A percentile compares a stretch with the other conserved stretches of the same genome.
Evolutionary conservation across 306 rosid species (phyloP).

Genomic region (Medicago lupulina): DNA sequence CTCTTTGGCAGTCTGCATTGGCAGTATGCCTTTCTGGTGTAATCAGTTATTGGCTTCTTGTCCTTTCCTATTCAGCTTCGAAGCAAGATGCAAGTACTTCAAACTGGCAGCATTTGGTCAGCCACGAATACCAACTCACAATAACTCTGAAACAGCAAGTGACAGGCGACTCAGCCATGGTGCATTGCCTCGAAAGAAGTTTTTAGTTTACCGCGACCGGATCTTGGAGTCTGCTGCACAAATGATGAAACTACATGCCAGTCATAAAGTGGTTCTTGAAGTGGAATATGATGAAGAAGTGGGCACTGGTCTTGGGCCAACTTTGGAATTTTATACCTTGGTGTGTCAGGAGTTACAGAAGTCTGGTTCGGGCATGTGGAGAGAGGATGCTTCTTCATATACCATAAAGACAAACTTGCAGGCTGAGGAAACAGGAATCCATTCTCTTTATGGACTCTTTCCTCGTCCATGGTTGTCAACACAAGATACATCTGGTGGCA

Average conservation of each 20-base stretch:
- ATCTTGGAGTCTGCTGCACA: constrained; percentile 85
- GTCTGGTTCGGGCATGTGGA: constrained; percentile 88
- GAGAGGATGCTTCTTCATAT: constrained; percentile 62
- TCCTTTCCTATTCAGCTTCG: constrained; percentile 88
- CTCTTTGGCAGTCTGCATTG: constrained; percentile 67
- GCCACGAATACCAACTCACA: constrained; percentile 54
- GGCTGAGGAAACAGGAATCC: constrained; percentile 50
- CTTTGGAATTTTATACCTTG: constrained; percentile 94
- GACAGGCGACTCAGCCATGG: constrained; percentile 63
- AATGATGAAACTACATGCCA: constrained; percentile 85
- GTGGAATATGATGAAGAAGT: constrained; percentile 96
- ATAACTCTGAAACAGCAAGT: constrained; percentile 52
- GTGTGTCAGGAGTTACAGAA: constrained; percentile 92
- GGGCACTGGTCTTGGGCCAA: constrained; percentile 99
- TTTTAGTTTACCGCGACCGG: constrained; percentile 70
- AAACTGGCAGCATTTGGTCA: constrained; percentile 80
- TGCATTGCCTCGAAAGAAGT: constrained; percentile 75
- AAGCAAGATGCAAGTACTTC: constrained; percentile 91
- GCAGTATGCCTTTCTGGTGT: constrained; percentile 94
- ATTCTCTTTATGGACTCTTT: constrained; percentile 71
- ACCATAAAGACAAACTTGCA: constrained; percentile 44
- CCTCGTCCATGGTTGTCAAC: constrained; percentile 84
- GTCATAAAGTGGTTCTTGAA: constrained; percentile 79
- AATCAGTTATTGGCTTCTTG: constrained; percentile 76
- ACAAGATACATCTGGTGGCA: constrained; percentile 52